phyloP scores from a whole-genome alignment of 1,139 yeast genomes.

The Candida labiduridarum region DNA sequence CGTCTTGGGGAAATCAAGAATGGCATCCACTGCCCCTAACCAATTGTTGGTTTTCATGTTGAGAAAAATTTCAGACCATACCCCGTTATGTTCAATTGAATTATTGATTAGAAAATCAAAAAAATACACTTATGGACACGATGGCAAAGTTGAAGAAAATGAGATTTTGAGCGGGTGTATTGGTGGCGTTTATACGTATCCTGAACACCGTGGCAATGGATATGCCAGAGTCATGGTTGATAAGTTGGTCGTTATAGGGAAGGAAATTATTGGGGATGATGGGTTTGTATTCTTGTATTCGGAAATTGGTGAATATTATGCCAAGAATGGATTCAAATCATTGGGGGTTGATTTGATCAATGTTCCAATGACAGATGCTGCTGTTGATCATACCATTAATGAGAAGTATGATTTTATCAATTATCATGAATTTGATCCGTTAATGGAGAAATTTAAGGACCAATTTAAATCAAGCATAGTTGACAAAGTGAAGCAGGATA shows the following conservation, averaged over 20 bases:
- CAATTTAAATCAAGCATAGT: conserved; percentile 23
- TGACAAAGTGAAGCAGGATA: conserved; percentile 25
- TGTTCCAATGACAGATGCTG: conserved; percentile 11
- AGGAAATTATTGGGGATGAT: conserved; percentile 30
- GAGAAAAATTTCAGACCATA: conserved; percentile 21
- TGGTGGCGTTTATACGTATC: conserved; percentile 68
- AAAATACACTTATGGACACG: conserved; percentile 21
- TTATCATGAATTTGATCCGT: conserved; percentile 35
- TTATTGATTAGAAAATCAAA: conserved; percentile 36
- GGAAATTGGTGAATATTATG: conserved; percentile 71
- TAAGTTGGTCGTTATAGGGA: conserved; percentile 33
- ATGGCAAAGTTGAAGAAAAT: conserved; percentile 21
- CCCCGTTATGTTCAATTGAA: conserved; percentile 39
- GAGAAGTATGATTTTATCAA: conserved; percentile 21
- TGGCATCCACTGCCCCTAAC: conserved; percentile 24
- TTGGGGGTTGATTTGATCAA: conserved; percentile 45
- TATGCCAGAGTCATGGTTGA: conserved; percentile 66
- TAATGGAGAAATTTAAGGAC: conserved; percentile 25
- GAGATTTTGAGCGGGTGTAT: conserved; percentile 52
- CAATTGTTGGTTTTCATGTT: conserved; percentile 35
- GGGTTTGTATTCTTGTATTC: conserved; percentile 62
- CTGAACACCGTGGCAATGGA: conserved; percentile 62
- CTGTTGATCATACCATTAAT: neutral
- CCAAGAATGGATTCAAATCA: conserved; percentile 58
- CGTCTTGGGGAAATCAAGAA: conserved; percentile 41